Evolutionary conservation across 768 basidiomycete species (phyloP), one percentile per base, ranked within the genome.

Genomic region (Kwoniella bestiolae): DNA sequence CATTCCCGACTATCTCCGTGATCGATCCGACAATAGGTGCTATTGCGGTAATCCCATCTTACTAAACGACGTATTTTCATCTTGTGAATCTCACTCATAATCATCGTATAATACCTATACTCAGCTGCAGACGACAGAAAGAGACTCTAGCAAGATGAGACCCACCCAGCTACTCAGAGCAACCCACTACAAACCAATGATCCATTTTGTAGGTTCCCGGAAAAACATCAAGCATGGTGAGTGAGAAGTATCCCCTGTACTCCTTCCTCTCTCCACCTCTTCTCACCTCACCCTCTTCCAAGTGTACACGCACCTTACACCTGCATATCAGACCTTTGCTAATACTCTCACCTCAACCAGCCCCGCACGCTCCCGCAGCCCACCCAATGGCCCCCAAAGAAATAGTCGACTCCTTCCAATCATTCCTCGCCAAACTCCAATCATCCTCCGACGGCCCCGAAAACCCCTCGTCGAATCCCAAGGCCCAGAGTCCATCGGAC

Each of bases 361-460:
- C 59, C 32, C 74, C 76, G 9, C 80, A 81, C 71, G 69, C 76
- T 38, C 80, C 80, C 8, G 68, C 71, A 1, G 75, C 79, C 4
- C 80, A 81, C 58, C 80, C 80, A 14, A 66, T 67, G 18, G 76
- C 80, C 6, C 80, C 80, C 3, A 50, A 55, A 64, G 79, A 80
- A 38, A 67, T 81, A 47, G 70, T 63, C 25, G 75, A 76, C 23
- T 45, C 53, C 51, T 81, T 80, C 68, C 75, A 76, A 67, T 70
- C 71, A 2, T 81, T 81, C 75, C 73, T 80, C n/a, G 68, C 72
- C 45, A 79, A 79, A 65, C 69, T 79, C 8, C 77, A 78, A 72
- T 75, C 75, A 8, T 51, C 72, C 5, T 75, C 75, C 1, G 63
- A 18, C n/a, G 67, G 65, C 12, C 47, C 73, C 5, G 16, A 46